Percentiles rank a stretch among this genome's conserved stretches.
These are phyloP conservation scores for Apiotrichum sp. DNA, from an alignment of 1,284 basidiomycete species.

Conservation along the genomic window DNA sequence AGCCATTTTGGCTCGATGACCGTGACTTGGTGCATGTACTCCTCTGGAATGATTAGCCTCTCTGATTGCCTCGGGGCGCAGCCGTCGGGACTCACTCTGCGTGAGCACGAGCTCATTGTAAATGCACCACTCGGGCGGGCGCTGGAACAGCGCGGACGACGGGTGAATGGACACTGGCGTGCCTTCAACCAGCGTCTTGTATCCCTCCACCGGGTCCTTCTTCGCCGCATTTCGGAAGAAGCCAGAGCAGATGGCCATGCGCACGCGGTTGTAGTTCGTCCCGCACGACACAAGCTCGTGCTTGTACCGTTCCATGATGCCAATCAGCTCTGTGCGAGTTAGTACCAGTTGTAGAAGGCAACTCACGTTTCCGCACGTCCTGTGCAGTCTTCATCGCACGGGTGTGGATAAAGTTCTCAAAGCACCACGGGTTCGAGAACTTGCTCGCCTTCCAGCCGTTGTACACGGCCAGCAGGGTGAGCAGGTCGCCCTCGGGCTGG, in stretches of 20 bases:
- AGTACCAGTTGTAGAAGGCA: neutral
- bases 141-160: constrained; percentile 90
- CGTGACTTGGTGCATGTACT: constrained; percentile 92
- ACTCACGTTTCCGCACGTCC: constrained; percentile 79
- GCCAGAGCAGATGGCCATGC: constrained; percentile 93
- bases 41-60: constrained; percentile 44
- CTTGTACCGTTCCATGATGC: constrained; percentile 99
- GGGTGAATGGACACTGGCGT: constrained; percentile 98
- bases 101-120: constrained; percentile 71
- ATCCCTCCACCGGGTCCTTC: constrained; percentile 66
- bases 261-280: constrained; percentile 85
- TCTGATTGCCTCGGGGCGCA: neutral
- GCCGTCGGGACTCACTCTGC: constrained; percentile 49
- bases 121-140: constrained; percentile 72
- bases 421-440: constrained; percentile 95
- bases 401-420: constrained; percentile 96
- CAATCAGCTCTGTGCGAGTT: constrained; percentile 61
- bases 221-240: constrained; percentile 95
- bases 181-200: constrained; percentile 95
- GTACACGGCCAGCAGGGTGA: constrained; percentile 92
- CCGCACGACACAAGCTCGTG: constrained; percentile 78
- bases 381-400: constrained; percentile 95
- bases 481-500: constrained; percentile 85
- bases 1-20: constrained; percentile 98
- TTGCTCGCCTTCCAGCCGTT: constrained; percentile 96